These are phyloP conservation scores for Pseudevernia furfuracea DNA, from an alignment of 495 filamentous ascomycete species.

Conservation along the genomic window DNA sequence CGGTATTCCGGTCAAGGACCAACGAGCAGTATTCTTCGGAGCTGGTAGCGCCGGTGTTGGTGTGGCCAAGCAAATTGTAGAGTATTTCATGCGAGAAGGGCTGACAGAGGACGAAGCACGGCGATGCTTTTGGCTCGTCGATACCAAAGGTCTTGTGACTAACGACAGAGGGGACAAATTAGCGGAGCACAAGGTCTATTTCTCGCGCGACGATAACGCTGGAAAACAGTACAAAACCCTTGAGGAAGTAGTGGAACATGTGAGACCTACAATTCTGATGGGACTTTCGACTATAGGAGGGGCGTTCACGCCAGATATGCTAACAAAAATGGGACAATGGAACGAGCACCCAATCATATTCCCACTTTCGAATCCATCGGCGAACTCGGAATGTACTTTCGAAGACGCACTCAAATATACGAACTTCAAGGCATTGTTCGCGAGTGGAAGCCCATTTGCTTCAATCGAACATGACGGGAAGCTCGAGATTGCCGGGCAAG, in stretches of 20 bases:
- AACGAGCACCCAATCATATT: constrained; percentile 82
- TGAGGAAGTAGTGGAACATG: constrained; percentile 84
- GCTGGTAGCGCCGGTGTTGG: constrained; percentile 93
- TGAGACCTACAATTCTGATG: constrained; percentile 89
- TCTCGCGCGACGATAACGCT: constrained; percentile 85
- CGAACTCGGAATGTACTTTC: constrained; percentile 95
- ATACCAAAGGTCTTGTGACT: constrained; percentile 93
- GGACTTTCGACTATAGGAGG: constrained; percentile 91
- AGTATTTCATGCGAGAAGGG: constrained; percentile 89
- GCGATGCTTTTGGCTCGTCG: constrained; percentile 93
- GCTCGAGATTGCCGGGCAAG: constrained; percentile 77
- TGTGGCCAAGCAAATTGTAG: constrained; percentile 92
- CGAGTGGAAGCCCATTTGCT: constrained; percentile 89
- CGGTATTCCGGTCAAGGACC: constrained; percentile 76
- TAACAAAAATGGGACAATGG: constrained; percentile 75
- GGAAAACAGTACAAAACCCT: constrained; percentile 85
- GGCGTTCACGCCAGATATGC: constrained; percentile 82
- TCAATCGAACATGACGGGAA: constrained; percentile 53
- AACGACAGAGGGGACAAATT: constrained; percentile 88
- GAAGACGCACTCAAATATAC: constrained; percentile 86
- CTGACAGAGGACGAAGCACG: constrained; percentile 86
- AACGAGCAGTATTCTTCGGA: constrained; percentile 92
- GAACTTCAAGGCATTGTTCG: constrained; percentile 83
- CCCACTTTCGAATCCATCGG: constrained; percentile 87
- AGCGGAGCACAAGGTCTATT: constrained; percentile 96